Evolutionary conservation across 495 filamentous ascomycete species (phyloP).

Genomic region (Podospora fimiseda): DNA sequence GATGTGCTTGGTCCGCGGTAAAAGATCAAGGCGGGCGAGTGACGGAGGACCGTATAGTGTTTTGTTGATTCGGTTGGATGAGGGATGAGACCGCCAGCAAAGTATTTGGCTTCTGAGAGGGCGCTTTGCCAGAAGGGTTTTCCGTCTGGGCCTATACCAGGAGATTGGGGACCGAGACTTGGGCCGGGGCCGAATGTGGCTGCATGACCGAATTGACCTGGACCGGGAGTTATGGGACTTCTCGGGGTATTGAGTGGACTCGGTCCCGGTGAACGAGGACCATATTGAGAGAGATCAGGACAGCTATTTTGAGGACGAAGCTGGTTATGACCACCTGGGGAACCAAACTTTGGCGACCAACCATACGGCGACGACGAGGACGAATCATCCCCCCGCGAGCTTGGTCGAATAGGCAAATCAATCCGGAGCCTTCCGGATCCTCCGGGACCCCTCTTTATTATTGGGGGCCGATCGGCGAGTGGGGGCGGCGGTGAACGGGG

Average conservation of each 20-base stretch:
- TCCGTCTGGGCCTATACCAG: neutral
- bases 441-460: neutral
- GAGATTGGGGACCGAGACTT: neutral
- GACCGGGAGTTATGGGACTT: neutral
- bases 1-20: conserved; percentile 59
- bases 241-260: neutral
- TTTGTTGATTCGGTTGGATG: conserved; percentile 59
- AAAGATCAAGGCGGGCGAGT: conserved; percentile 56
- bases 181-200: conserved; percentile 14
- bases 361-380: neutral
- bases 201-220: neutral
- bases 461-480: neutral
- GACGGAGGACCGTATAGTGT: conserved; percentile 60
- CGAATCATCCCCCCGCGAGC: neutral
- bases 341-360: neutral
- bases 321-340: neutral
- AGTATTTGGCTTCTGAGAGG: conserved; percentile 53
- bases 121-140: conserved; percentile 36
- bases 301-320: neutral
- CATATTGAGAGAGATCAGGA: conserved; percentile 7
- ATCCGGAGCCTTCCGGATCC: neutral
- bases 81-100: conserved; percentile 55
- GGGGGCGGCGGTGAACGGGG: too few relatives aligned
- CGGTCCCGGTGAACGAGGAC: neutral
- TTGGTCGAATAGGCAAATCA: neutral